phyloP scores from a whole-genome alignment of 495 filamentous ascomycete genomes.

The Neurospora tetrasperma region DNA sequence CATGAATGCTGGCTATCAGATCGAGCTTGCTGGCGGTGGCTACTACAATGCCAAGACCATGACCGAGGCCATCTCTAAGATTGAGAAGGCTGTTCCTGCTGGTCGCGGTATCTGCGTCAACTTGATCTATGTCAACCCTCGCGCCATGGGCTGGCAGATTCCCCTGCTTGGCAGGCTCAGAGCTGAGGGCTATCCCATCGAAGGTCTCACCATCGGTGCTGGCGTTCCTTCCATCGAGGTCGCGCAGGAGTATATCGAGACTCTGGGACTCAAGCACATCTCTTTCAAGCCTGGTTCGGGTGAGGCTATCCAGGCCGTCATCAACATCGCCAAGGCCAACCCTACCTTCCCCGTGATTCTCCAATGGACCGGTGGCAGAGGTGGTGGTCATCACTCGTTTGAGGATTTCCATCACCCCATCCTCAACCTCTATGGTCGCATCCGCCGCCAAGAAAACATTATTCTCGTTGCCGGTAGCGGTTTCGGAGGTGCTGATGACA shows the following conservation, averaged over 20 bases:
- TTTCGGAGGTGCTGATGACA: conserved; percentile 84
- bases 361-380: conserved; percentile 92
- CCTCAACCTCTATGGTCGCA: conserved; percentile 79
- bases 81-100: conserved; percentile 76
- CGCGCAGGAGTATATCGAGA: conserved; percentile 87
- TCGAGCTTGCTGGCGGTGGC: conserved; percentile 84
- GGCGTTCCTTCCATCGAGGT: conserved; percentile 92
- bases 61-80: conserved; percentile 81
- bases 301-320: conserved; percentile 79
- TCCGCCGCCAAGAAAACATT: conserved; percentile 73
- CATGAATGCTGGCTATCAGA: conserved; percentile 91
- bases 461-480: conserved; percentile 85
- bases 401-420: conserved; percentile 94
- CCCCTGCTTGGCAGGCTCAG: conserved; percentile 77
- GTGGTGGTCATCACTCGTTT: conserved; percentile 89
- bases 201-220: conserved; percentile 89
- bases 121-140: conserved; percentile 92
- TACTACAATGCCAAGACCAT: conserved; percentile 89
- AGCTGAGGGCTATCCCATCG: conserved; percentile 81
- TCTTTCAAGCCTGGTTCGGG: conserved; percentile 89
- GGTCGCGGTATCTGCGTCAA: conserved; percentile 92
- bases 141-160: conserved; percentile 96
- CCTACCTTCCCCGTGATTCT: conserved; percentile 82
- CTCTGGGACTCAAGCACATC: conserved; percentile 89
- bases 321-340: conserved; percentile 88